Conservation (phyloP, 331 rosid genomes). For the Pyracantha coccinea region DNA sequence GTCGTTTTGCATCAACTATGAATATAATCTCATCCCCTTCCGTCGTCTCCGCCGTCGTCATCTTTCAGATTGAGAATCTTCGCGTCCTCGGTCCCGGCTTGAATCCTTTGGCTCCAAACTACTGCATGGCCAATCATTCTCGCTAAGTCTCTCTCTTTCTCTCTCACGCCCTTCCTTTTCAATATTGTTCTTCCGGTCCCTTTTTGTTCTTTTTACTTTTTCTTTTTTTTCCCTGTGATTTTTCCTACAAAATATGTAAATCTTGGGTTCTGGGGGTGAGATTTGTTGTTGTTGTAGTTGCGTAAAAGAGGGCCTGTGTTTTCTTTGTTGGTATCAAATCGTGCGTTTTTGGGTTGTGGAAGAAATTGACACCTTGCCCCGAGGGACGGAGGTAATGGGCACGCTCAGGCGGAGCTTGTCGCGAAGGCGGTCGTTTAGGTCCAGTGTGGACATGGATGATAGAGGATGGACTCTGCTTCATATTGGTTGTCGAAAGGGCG, state of each 20-base stretch:
- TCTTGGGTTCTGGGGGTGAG: background rate
- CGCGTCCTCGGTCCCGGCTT: slow-evolving; percentile 95
- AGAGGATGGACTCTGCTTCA: slow-evolving; percentile 86
- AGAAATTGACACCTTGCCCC: slow-evolving; percentile 20
- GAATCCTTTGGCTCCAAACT: slow-evolving; percentile 81
- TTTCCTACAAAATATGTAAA: no score
- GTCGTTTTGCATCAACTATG: slow-evolving; percentile 34
- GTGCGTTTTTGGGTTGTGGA: background rate
- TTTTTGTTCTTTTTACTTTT: background rate
- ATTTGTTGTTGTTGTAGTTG: background rate
- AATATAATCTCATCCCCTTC: slow-evolving; percentile 24
- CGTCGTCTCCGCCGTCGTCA: slow-evolving; percentile 23
- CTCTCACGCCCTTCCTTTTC: no score
- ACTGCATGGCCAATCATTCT: slow-evolving; percentile 74
- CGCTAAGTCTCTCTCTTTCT: slow-evolving; percentile 41
- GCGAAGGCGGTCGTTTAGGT: slow-evolving; percentile 45
- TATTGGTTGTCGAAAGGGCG: slow-evolving; percentile 70
- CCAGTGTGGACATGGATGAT: slow-evolving; percentile 53
- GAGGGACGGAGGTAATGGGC: slow-evolving; percentile 27
- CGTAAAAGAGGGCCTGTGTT: background rate
- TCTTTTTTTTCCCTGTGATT: background rate
- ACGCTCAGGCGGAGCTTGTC: slow-evolving; percentile 40
- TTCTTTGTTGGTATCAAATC: background rate
- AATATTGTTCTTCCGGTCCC: background rate
- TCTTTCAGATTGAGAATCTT: slow-evolving; percentile 39